Evolutionary conservation across 306 rosid genomes (phyloP), one percentile per base, ranked within the genome.

Genomic region (Cotoneaster glaucophyllus): DNA sequence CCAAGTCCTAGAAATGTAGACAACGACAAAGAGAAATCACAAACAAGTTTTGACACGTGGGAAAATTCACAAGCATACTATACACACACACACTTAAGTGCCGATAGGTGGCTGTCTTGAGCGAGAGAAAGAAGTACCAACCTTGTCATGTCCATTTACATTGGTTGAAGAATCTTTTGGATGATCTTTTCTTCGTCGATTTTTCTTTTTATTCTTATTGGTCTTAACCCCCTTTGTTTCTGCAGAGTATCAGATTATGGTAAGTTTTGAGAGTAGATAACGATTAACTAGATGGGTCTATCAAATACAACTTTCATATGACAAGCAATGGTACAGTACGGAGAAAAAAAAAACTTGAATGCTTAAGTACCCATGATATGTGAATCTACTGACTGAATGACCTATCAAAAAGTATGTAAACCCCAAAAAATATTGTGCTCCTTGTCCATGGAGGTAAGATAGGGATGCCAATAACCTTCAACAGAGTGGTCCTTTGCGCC

Each of bases 191-290:
- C 88, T 84, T 77, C 96, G 89, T 52, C 97, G 90, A 77, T 88
- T 89, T 86, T 91, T 91, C 90, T 91, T 93, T 84, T 89, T 93
- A 78, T 79, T 91, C 82, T 89, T 93, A 78, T 73, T 87, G 70
- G 86, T 69, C 81, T 86, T 81, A 45, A 79, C 78, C 29, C 85
- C 92, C 78, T 86, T 93, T 64, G 86, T 73, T 72, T 88, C 97
- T 93, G 92, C 50, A 82, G 41, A 82, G 56, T 52, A 87, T 54
- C 77, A 79, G 25, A 67, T 37, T 50, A 74, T 41, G 68, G 19
- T 28, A 28, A 44, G 66, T 4, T 44, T 12, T 26, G 32, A 14
- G 67, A 45, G 24, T 31, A 28, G 21, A 75, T 31, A 70, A 25
- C 21, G 3, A 13, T 2, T 5, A 61, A 37, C 58, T 78, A 62